phyloP scores from a whole-genome alignment of 805 yeast genomes.

The Starmerella floricola region DNA sequence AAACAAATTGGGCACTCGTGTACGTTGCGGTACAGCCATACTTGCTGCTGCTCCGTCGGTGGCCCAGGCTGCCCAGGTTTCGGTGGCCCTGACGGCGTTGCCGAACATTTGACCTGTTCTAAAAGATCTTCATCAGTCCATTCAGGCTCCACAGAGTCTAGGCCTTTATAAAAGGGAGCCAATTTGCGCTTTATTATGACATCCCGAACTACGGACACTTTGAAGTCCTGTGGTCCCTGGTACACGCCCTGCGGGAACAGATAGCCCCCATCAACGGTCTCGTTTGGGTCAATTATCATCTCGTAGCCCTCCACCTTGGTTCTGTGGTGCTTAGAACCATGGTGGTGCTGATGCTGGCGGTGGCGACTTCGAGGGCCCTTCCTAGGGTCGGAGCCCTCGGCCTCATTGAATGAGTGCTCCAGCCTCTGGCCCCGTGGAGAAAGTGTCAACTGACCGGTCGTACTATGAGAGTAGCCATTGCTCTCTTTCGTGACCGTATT shows the following conservation, averaged over 20 bases:
- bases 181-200: slow-evolving; percentile 57
- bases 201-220: slow-evolving; percentile 57
- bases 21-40: slow-evolving; percentile 52
- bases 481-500: slow-evolving; percentile 25
- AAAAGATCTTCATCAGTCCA: slow-evolving; percentile 66
- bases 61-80: slow-evolving; percentile 15
- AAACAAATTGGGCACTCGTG: slow-evolving; percentile 93
- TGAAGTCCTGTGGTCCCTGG: slow-evolving; percentile 60
- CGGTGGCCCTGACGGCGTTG: slow-evolving; percentile 2
- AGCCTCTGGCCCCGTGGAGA: no score
- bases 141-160: slow-evolving; percentile 59
- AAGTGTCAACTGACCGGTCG: background rate
- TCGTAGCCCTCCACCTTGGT: slow-evolving; percentile 14
- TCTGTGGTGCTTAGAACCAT: background rate
- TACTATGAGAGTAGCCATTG: slow-evolving; percentile 8
- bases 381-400: background rate
- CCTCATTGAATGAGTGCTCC: background rate
- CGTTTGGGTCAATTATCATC: slow-evolving; percentile 30
- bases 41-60: slow-evolving; percentile 26
- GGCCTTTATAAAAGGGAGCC: slow-evolving; percentile 85
- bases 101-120: background rate
- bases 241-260: slow-evolving; percentile 87
- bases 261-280: slow-evolving; percentile 86
- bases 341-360: slow-evolving; percentile 3
- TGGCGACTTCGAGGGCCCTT: background rate